These are phyloP conservation scores for Quercus aquifolioides DNA, from an alignment of 306 rosid species.

Conservation along the genomic window DNA sequence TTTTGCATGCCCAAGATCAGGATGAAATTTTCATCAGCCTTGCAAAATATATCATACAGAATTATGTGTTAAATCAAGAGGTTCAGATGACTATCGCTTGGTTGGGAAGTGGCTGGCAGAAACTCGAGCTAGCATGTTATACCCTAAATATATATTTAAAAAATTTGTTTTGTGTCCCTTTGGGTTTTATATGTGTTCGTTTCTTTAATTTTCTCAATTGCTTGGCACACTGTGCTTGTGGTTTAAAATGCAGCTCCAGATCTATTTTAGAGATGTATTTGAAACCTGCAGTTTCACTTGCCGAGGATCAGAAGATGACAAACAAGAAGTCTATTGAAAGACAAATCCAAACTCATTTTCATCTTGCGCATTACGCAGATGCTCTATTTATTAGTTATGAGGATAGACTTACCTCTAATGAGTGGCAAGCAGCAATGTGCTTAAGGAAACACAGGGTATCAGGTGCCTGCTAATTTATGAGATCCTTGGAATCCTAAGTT, in stretches of 20 bases:
- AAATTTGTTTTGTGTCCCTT: constrained; percentile 4
- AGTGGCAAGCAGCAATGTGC: constrained; percentile 90
- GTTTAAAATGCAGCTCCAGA: constrained; percentile 69
- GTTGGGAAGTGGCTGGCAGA: constrained; percentile 98
- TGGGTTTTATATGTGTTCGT: constrained; percentile 1
- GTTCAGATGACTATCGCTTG: constrained; percentile 77
- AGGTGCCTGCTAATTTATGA: background rate
- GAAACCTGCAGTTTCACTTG: constrained; percentile 80
- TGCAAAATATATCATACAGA: constrained; percentile 62
- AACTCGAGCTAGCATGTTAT: constrained; percentile 92
- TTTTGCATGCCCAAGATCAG: constrained; percentile 23
- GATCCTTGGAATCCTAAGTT: background rate
- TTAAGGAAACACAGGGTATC: constrained; percentile 87
- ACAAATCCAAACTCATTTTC: constrained; percentile 73
- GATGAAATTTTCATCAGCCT: constrained; percentile 86
- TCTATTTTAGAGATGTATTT: constrained; percentile 86
- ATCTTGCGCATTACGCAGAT: constrained; percentile 90
- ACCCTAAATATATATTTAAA: constrained; percentile 14
- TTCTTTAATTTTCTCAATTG: constrained; percentile 1
- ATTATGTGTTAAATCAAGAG: constrained; percentile 47
- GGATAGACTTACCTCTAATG: constrained; percentile 82
- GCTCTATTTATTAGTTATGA: constrained; percentile 81
- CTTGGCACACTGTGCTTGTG: background rate
- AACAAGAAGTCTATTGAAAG: constrained; percentile 53
- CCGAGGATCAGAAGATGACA: constrained; percentile 55